Evolutionary conservation across 2,329 filamentous ascomycete genomes (phyloP).

Genomic region (Neonectria neomacrospora): DNA sequence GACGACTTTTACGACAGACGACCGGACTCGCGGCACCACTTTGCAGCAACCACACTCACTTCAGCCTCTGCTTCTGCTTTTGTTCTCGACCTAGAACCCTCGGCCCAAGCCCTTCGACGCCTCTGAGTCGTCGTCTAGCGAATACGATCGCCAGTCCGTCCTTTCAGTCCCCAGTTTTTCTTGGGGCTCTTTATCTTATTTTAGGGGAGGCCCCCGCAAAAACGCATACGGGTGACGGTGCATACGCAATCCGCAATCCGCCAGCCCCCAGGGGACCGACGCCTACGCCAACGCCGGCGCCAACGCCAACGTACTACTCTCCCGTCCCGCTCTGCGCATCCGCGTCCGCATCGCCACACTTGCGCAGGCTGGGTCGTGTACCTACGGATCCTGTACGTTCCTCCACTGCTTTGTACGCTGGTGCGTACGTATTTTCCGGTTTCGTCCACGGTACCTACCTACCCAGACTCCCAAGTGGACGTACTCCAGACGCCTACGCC

Average conservation of each 20-base stretch:
- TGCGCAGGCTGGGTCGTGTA: background rate
- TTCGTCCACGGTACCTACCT: background rate
- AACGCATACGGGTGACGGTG: slow-evolving; percentile 19
- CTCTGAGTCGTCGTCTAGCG: slow-evolving; percentile 31
- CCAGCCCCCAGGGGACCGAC: slow-evolving; percentile 10
- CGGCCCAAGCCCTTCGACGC: slow-evolving; percentile 12
- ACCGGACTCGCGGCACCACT: background rate
- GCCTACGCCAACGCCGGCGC: slow-evolving; percentile 12
- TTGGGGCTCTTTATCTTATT: slow-evolving; percentile 12
- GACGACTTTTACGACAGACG: slow-evolving; percentile 8
- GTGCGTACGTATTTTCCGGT: background rate
- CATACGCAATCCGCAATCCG: slow-evolving; percentile 28
- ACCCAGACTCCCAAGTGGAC: background rate
- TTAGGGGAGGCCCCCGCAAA: slow-evolving; percentile 35
- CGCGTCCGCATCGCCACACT: slow-evolving; percentile 40
- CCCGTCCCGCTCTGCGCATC: slow-evolving; percentile 21
- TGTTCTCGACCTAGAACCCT: slow-evolving; percentile 2
- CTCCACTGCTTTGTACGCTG: background rate
- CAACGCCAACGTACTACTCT: slow-evolving; percentile 16
- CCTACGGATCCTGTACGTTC: background rate
- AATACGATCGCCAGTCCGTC: slow-evolving; percentile 40
- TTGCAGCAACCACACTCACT: slow-evolving; percentile 8
- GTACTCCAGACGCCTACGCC: slow-evolving; percentile 2
- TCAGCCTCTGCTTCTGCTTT: background rate
- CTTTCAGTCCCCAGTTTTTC: slow-evolving; percentile 24